Percentiles rank a stretch among this genome's conserved stretches.
Conservation (phyloP, 331 rosid species). For the Quercus tomentella region DNA sequence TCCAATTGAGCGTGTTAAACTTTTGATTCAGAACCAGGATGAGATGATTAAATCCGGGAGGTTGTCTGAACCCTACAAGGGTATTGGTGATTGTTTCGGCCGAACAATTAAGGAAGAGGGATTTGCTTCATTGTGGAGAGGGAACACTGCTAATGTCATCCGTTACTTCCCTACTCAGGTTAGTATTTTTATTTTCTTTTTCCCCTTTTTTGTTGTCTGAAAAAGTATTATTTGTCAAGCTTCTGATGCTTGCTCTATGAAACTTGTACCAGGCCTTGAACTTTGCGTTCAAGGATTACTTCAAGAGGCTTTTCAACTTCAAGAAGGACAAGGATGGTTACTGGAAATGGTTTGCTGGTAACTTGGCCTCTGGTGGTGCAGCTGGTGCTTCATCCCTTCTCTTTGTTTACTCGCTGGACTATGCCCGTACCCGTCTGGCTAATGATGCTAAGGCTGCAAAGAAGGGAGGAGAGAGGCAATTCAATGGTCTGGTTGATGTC, state of each 20-base stretch:
- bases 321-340: slow-evolving; percentile 88
- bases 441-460: slow-evolving; percentile 86
- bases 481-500: slow-evolving; percentile 82
- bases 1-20: slow-evolving; percentile 89
- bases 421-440: slow-evolving; percentile 89
- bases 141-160: slow-evolving; percentile 85
- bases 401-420: slow-evolving; percentile 82
- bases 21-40: slow-evolving; percentile 84
- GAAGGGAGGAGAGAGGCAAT: slow-evolving; percentile 92
- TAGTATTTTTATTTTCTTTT: slow-evolving; percentile 5
- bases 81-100: slow-evolving; percentile 79
- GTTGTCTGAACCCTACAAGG: slow-evolving; percentile 83
- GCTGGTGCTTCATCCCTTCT: slow-evolving; percentile 90
- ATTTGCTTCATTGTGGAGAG: slow-evolving; percentile 66
- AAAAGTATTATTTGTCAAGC: neutral
- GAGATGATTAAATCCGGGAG: slow-evolving; percentile 82
- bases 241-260: neutral
- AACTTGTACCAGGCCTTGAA: slow-evolving; percentile 60
- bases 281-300: slow-evolving; percentile 93
- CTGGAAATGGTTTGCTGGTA: slow-evolving; percentile 93
- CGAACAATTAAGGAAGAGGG: slow-evolving; percentile 73
- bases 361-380: slow-evolving; percentile 91
- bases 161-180: slow-evolving; percentile 98
- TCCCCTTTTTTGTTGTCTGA: too few relatives aligned
- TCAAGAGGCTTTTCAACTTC: slow-evolving; percentile 91